These are phyloP conservation scores for Graphium sp. DNA, from an alignment of 2,329 filamentous ascomycete species.

Conservation along the genomic window DNA sequence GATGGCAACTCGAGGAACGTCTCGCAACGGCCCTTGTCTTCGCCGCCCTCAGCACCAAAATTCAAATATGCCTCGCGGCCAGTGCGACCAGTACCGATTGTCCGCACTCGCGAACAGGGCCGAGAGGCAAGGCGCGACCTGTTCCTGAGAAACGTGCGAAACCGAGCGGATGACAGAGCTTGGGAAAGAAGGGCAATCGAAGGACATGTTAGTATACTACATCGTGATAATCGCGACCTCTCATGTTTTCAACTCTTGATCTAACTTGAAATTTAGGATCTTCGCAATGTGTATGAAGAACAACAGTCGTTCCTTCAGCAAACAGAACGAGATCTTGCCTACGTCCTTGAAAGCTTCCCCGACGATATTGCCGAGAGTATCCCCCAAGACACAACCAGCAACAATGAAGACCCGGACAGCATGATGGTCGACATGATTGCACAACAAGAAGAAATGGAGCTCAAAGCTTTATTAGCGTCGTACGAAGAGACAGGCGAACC, in stretches of 20 bases:
- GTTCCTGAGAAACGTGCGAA: slow-evolving; percentile 52
- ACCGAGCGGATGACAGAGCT: slow-evolving; percentile 38
- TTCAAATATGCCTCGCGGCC: slow-evolving; percentile 36
- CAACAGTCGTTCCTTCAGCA: slow-evolving; percentile 6
- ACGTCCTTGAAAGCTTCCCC: no score
- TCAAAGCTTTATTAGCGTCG: slow-evolving; percentile 37
- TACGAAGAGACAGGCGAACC: slow-evolving; percentile 18
- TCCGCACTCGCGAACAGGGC: slow-evolving; percentile 41
- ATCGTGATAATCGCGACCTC: no score
- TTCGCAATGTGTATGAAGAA: slow-evolving; percentile 6
- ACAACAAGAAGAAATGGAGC: slow-evolving; percentile 34
- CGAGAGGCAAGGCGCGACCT: slow-evolving; percentile 48
- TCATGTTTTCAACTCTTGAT: no score
- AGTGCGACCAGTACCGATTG: slow-evolving; percentile 44
- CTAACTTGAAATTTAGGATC: no score
- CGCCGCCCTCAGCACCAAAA: slow-evolving; percentile 20
- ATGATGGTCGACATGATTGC: slow-evolving; percentile 34
- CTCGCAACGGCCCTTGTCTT: slow-evolving; percentile 24
- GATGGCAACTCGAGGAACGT: slow-evolving; percentile 23
- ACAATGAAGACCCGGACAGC: slow-evolving; percentile 19
- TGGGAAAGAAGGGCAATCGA: slow-evolving; percentile 47
- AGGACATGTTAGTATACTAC: slow-evolving; percentile 26
- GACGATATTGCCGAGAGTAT: no score
- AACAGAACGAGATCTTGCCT: slow-evolving; percentile 3
- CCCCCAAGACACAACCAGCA: slow-evolving; percentile 11